Evolutionary conservation across 164 flowering plant genomes (phyloP).

Genomic region (Chimonanthus salicifolius): DNA sequence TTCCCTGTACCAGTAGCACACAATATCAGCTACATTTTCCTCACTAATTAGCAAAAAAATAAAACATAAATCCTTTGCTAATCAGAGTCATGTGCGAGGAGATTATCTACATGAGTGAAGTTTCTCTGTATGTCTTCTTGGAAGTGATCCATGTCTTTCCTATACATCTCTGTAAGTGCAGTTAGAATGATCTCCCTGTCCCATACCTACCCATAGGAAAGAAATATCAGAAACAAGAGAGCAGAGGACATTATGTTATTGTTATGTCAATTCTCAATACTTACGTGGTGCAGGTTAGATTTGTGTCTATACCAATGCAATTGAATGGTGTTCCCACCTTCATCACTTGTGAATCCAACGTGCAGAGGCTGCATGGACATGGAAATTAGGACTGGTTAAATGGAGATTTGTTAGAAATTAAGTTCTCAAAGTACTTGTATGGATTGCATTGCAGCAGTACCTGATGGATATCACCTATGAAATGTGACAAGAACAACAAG

Average conservation of each 20-base stretch:
- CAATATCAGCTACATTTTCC: not conserved
- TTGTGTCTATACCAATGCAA: conserved; percentile 86
- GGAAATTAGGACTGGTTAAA: not conserved
- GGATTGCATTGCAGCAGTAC: conserved; percentile 18
- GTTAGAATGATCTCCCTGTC: conserved; percentile 86
- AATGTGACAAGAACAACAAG: conserved; percentile 77
- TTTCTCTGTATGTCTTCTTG: conserved; percentile 56
- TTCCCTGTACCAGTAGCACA: conserved; percentile 36
- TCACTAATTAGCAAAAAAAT: not conserved
- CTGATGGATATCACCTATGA: conserved; percentile 98
- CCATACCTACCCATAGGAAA: conserved; percentile 63
- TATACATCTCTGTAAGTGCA: conserved; percentile 60
- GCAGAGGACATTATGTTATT: not conserved
- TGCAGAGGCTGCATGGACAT: conserved; percentile 68
- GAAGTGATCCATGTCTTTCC: conserved; percentile 58
- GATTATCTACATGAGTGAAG: conserved; percentile 56
- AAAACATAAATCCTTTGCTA: not conserved
- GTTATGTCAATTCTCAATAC: conserved; percentile 14
- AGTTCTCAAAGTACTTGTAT: not conserved
- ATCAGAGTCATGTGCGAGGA: not conserved
- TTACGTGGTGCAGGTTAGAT: conserved; percentile 93
- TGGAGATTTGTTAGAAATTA: not conserved
- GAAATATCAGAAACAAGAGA: not conserved
- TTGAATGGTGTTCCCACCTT: conserved; percentile 79
- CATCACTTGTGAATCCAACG: conserved; percentile 77